A percentile compares a stretch with the other conserved stretches of the same genome.
These are phyloP conservation scores for Pleurotus giganteus DNA, from an alignment of 768 basidiomycete species.

Conservation along the genomic window DNA sequence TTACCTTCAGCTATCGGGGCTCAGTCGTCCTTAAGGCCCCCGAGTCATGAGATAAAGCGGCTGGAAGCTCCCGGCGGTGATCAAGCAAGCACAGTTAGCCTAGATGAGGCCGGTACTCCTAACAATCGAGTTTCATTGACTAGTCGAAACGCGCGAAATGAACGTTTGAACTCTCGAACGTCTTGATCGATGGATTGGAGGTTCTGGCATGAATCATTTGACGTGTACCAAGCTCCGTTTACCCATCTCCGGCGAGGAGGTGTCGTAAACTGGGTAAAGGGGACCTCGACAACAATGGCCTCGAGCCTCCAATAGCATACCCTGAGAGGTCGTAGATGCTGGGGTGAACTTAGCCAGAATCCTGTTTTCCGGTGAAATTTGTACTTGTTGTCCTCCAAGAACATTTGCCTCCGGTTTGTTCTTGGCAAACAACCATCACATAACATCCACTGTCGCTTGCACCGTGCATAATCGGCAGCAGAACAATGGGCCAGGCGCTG, in stretches of 20 bases:
- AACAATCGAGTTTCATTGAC: background rate
- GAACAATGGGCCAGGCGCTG: constrained; percentile 3
- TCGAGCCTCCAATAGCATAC: background rate
- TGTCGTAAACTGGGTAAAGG: constrained; percentile 9
- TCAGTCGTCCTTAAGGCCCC: too few relatives aligned
- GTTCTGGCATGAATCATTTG: constrained; percentile 2
- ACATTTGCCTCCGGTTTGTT: constrained; percentile 7
- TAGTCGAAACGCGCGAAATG: background rate
- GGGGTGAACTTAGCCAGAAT: background rate
- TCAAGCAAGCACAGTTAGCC: too few relatives aligned
- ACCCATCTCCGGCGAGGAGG: background rate
- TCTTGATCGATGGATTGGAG: background rate
- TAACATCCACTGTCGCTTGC: background rate
- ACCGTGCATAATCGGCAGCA: constrained; percentile 1
- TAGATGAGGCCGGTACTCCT: too few relatives aligned
- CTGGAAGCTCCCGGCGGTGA: too few relatives aligned
- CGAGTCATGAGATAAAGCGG: too few relatives aligned
- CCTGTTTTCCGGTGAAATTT: background rate
- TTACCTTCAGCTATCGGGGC: too few relatives aligned
- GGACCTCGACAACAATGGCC: background rate
- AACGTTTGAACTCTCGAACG: background rate
- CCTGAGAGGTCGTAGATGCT: background rate
- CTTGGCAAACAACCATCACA: background rate
- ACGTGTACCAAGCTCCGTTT: constrained; percentile 7
- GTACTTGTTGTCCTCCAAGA: constrained; percentile 1